Evolutionary conservation across 2,329 filamentous ascomycete species (phyloP).

Genomic region (Cladosporium sp.): DNA sequence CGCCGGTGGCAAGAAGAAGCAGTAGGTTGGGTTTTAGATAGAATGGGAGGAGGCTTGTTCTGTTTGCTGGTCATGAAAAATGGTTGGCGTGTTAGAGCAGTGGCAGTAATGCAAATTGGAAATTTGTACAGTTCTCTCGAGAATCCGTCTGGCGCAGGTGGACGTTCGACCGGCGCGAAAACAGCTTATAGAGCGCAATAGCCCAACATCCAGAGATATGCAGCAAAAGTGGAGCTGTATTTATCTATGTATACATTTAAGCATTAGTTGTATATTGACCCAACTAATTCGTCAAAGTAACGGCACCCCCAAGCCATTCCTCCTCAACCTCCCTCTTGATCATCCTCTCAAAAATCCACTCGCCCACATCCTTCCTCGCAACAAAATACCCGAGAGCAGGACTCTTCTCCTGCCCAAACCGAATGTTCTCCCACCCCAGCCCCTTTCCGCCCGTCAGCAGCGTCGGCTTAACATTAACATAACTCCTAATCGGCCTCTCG

Average conservation of each 20-base stretch:
- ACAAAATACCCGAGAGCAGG: conserved; percentile 38
- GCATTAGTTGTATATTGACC: background rate
- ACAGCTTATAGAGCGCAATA: too few species aligned
- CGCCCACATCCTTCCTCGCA: conserved; percentile 36
- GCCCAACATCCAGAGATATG: too few species aligned
- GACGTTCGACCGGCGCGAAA: too few species aligned
- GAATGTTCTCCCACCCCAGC: conserved; percentile 27
- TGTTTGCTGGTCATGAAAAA: background rate
- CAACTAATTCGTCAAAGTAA: conserved; percentile 27
- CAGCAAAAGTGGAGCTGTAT: too few species aligned
- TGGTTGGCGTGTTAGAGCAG: background rate
- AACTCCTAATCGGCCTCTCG: conserved; percentile 24
- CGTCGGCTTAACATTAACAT: conserved; percentile 35
- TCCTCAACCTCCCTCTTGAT: conserved; percentile 22
- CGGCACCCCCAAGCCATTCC: conserved; percentile 30
- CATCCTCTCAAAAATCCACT: conserved; percentile 36
- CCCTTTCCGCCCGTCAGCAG: conserved; percentile 32
- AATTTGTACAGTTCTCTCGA: background rate
- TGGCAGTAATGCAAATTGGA: conserved; percentile 3
- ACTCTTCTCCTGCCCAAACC: conserved; percentile 29
- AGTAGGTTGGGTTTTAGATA: conserved; percentile 17
- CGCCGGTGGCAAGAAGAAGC: conserved; percentile 25
- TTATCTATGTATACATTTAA: background rate
- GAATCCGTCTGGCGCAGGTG: too few species aligned
- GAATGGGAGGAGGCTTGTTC: background rate